Evolutionary conservation across 139 green algal genomes (phyloP).

Genomic region (Chlorella ohadii): DNA sequence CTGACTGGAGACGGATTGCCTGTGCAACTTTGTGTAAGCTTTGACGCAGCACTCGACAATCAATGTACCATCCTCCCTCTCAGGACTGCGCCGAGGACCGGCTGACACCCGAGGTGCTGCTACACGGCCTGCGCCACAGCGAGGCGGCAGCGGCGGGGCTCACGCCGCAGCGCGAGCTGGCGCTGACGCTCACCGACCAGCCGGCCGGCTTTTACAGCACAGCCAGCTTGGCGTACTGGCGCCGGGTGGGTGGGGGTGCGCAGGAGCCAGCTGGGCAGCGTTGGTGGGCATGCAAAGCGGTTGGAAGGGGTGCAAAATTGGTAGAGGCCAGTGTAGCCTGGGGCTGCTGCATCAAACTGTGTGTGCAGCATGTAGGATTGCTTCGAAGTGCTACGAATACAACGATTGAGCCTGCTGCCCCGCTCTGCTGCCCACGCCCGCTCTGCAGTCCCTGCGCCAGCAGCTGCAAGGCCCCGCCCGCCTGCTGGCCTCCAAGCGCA

Average conservation of each 20-base stretch:
- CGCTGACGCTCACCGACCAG: constrained; percentile 27
- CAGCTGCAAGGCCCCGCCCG: constrained; percentile 16
- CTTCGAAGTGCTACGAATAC: too few species aligned
- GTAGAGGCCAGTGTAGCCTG: too few species aligned
- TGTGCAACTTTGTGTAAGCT: too few species aligned
- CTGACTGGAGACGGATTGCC: too few species aligned
- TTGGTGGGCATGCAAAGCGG: too few species aligned
- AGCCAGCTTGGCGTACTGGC: constrained; percentile 11
- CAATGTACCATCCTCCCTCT: too few species aligned
- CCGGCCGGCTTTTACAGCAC: constrained; percentile 1
- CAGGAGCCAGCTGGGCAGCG: not conserved
- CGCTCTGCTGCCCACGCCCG: not conserved
- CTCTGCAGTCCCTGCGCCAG: constrained; percentile 17
- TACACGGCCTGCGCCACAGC: constrained; percentile 21
- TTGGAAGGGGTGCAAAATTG: too few species aligned
- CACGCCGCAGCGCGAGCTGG: constrained; percentile 6
- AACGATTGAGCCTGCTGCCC: too few species aligned
- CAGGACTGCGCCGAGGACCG: constrained; percentile 30
- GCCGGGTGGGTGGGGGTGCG: not conserved
- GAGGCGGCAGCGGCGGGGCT: constrained; percentile 5
- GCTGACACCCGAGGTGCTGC: constrained; percentile 21
- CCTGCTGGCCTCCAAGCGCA: constrained; percentile 15
- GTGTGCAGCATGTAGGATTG: not conserved
- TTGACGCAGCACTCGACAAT: too few species aligned
- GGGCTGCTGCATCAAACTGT: not conserved